phyloP scores from a whole-genome alignment of 805 yeast genomes.

The Cyberlindnera petersonii region DNA sequence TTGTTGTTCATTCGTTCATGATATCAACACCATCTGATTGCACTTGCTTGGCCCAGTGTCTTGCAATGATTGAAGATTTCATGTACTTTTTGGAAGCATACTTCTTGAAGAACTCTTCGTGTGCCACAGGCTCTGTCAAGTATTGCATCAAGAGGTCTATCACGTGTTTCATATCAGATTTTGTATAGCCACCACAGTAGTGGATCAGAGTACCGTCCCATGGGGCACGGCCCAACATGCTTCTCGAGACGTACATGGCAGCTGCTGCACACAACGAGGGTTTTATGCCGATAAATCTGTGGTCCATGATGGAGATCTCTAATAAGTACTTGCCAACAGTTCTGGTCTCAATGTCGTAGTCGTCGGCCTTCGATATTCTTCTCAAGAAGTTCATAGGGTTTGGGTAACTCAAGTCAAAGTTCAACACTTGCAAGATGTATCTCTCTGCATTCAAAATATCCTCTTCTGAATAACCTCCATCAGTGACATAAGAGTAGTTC shows the following conservation, averaged over 20 bases:
- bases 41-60: no score
- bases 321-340: conserved; percentile 81
- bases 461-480: conserved; percentile 75
- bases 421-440: conserved; percentile 64
- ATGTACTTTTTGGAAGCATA: neutral
- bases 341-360: conserved; percentile 78
- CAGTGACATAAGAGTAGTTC: conserved; percentile 84
- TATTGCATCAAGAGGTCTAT: conserved; percentile 63
- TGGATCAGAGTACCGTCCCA: conserved; percentile 88
- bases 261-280: conserved; percentile 86
- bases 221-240: conserved; percentile 57
- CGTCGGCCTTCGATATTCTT: conserved; percentile 86
- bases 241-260: conserved; percentile 79
- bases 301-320: conserved; percentile 74
- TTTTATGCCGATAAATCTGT: conserved; percentile 62
- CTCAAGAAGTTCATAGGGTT: conserved; percentile 88
- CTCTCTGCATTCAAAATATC: conserved; percentile 83
- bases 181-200: conserved; percentile 86
- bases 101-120: neutral
- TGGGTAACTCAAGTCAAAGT: conserved; percentile 77
- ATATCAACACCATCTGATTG: no score
- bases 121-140: neutral
- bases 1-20: no score
- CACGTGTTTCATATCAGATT: conserved; percentile 65
- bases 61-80: neutral